Evolutionary conservation across 2,329 filamentous ascomycete species (phyloP).

Genomic region (Cytospora leucostoma): DNA sequence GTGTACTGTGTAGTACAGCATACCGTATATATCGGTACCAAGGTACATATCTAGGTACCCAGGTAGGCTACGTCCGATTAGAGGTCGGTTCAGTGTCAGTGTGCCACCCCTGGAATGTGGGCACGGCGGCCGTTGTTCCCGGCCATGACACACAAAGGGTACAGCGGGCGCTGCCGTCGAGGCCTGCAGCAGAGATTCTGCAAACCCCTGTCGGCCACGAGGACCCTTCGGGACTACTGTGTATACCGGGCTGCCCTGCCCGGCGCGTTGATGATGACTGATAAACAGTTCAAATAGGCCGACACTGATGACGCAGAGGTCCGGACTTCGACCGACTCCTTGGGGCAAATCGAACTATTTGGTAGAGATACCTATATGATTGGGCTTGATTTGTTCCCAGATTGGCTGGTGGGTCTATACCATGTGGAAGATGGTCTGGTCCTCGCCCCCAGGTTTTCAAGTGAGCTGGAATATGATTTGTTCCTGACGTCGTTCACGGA

Average conservation of each 20-base stretch:
- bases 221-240: slow-evolving; percentile 11
- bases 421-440: not conserved
- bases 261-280: not conserved
- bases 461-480: slow-evolving; percentile 15
- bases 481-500: not conserved
- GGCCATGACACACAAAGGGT: slow-evolving; percentile 24
- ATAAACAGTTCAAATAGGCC: slow-evolving; percentile 3
- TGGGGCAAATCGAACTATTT: not conserved
- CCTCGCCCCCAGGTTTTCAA: not conserved
- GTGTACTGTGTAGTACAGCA: not conserved
- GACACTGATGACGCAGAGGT: slow-evolving; percentile 5
- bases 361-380: not conserved
- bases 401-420: not conserved
- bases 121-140: slow-evolving; percentile 17
- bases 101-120: slow-evolving; percentile 23
- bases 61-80: not conserved
- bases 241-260: not conserved
- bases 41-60: not conserved
- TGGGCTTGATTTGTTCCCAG: slow-evolving; percentile 10
- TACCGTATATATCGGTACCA: not conserved
- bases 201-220: slow-evolving; percentile 26
- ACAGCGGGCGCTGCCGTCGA: slow-evolving; percentile 26
- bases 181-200: slow-evolving; percentile 24
- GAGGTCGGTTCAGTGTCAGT: not conserved
- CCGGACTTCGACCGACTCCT: slow-evolving; percentile 20